Conservation (phyloP, 768 basidiomycete species). For the Multifurca ochricompacta region DNA sequence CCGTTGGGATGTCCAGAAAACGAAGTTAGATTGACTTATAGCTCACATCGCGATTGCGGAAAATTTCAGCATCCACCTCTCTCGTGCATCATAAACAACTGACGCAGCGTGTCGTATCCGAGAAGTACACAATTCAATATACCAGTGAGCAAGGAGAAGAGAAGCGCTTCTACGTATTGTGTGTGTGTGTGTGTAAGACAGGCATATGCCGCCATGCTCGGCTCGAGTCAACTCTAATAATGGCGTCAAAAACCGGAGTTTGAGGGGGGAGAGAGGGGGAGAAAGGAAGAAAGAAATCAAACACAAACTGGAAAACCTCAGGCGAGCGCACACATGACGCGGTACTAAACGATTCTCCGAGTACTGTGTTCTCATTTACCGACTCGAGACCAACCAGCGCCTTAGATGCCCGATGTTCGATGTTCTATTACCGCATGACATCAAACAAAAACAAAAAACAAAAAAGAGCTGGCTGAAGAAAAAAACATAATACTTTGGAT, state of each 20-base stretch:
- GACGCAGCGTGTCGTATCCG: not conserved
- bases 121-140: not conserved
- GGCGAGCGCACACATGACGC: not conserved
- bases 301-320: not conserved
- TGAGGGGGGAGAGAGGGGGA: not conserved
- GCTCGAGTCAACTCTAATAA: slow-evolving; percentile 1
- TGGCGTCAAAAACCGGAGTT: not conserved
- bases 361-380: slow-evolving; percentile 1
- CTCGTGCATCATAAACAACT: not conserved
- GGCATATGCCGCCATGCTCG: slow-evolving; percentile 8
- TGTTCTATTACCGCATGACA: slow-evolving; percentile 16
- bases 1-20: not conserved
- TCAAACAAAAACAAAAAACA: not conserved
- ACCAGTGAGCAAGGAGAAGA: not conserved
- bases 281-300: no score
- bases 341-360: not conserved
- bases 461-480: no score
- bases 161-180: slow-evolving; percentile 5
- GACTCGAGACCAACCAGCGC: not conserved
- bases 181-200: not conserved
- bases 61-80: not conserved
- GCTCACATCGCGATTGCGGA: not conserved
- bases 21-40: not conserved
- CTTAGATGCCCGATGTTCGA: no score
- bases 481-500: no score